A percentile compares a stretch with the other conserved stretches of the same genome.
These are phyloP conservation scores for Coprinellus aureogranulatus DNA, from an alignment of 768 basidiomycete genomes.

Conservation along the genomic window DNA sequence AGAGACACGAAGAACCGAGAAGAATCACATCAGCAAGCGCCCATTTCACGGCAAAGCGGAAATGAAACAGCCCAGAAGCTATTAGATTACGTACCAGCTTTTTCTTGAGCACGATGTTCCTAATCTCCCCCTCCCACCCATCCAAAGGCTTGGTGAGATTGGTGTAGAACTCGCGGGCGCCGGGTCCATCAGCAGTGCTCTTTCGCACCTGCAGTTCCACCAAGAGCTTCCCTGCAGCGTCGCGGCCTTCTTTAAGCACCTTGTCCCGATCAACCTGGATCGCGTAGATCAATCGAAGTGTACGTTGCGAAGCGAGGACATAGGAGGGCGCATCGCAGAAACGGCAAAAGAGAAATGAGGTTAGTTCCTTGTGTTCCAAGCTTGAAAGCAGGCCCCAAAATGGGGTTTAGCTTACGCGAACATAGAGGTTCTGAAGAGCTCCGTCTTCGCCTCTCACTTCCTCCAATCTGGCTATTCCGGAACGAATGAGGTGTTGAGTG, in stretches of 20 bases:
- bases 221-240: constrained; percentile 70
- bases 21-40: neutral
- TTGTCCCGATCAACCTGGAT: constrained; percentile 67
- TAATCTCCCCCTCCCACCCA: constrained; percentile 73
- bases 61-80: no score
- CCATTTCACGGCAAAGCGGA: neutral
- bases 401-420: constrained; percentile 55
- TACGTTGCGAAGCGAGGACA: neutral
- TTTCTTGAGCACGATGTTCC: constrained; percentile 75
- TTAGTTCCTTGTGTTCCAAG: no score
- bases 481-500: constrained; percentile 71
- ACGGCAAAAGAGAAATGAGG: no score
- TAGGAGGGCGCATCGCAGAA: constrained; percentile 1
- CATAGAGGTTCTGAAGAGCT: constrained; percentile 63
- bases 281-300: neutral
- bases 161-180: constrained; percentile 78
- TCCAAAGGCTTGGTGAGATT: constrained; percentile 68
- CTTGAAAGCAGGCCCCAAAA: no score
- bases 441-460: constrained; percentile 60
- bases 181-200: constrained; percentile 80
- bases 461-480: constrained; percentile 68
- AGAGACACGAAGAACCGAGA: constrained; percentile 2
- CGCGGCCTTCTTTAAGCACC: constrained; percentile 62
- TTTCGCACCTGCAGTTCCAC: constrained; percentile 80
- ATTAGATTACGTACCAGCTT: constrained; percentile 54